Base-by-base conservation (phyloP, 1,284 basidiomycete species). In the Fomes fomentarius region DNA sequence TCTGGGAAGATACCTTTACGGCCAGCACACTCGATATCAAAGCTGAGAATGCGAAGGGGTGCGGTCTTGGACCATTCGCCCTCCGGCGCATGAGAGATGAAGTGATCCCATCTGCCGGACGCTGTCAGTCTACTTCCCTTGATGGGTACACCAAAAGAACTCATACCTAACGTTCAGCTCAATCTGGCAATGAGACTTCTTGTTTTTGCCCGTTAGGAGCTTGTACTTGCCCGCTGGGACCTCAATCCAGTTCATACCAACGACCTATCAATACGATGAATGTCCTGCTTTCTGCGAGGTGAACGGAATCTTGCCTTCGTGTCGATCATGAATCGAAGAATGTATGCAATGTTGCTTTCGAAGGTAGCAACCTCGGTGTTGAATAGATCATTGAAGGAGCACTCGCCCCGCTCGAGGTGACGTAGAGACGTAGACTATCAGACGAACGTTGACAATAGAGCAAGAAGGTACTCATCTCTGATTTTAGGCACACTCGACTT, bases 161-260 rank as follows among this genome's bases (percentile, higher is more conserved):
- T n/a, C 58, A 31, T 60, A 94, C 92, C 80, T 81, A 58, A 93
- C 78, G 34, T 75, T 82, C 34, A 97, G 72, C 69, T 98, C 96
- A 11, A 96, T 80, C 67, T 98, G 95, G 69, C 93, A 97, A 37
- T 80, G 80, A 0, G 94, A 96, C 39, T 80, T 79, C 67, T 86
- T 91, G 28, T 80, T 77, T 28, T 77, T 75, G 8, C 72, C 76
- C 0, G 79, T 63, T 15, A 87, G 58, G 9, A 96, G 63, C 15
- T 77, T 76, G 66, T 97, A 98, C 63, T 84, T 85, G 1, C 91
- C 91, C 1, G 87, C 85, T 2, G 90, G 89, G 17, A 94, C 76
- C 71, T 97, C 94, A 37, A 98, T 88, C 95, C 95, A 98, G 68
- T 96, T 98, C 95, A 98, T 98, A 3, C 95, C 95, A 39, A 95